Conservation (phyloP, 306 rosid genomes). For the Gynostemma pentaphyllum region DNA sequence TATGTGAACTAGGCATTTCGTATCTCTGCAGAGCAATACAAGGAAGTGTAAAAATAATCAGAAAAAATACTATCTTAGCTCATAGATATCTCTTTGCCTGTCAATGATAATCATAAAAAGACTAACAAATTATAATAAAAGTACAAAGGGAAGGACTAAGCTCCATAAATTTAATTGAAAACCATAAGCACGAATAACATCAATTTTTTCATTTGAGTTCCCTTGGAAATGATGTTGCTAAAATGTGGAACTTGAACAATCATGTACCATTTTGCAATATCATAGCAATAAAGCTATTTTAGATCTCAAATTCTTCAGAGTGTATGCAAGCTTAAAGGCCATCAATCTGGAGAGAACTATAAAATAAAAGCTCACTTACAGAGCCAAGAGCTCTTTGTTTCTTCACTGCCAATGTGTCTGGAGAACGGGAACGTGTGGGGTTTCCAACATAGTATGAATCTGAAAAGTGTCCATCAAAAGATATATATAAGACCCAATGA, state of each 20-base stretch:
- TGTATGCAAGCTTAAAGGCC: too few relatives aligned
- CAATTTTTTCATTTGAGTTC: background rate
- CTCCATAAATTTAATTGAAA: background rate
- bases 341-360: background rate
- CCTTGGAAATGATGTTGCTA: slow-evolving; percentile 1
- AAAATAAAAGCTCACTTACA: slow-evolving; percentile 45
- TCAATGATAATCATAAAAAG: background rate
- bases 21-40: slow-evolving; percentile 42
- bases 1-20: slow-evolving; percentile 40
- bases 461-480: slow-evolving; percentile 35
- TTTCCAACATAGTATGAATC: slow-evolving; percentile 41
- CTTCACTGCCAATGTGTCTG: slow-evolving; percentile 39
- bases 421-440: slow-evolving; percentile 35
- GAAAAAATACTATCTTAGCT: background rate
- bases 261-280: too few relatives aligned
- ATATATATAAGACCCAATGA: slow-evolving; percentile 11
- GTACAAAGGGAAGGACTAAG: background rate
- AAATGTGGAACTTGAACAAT: background rate
- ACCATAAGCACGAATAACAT: background rate
- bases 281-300: background rate
- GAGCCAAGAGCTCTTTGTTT: slow-evolving; percentile 40
- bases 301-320: background rate
- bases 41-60: background rate
- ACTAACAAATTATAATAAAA: background rate
- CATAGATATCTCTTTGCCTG: background rate